Evolutionary conservation across 768 basidiomycete species (phyloP).

Genomic region (Tulasnella sp.): DNA sequence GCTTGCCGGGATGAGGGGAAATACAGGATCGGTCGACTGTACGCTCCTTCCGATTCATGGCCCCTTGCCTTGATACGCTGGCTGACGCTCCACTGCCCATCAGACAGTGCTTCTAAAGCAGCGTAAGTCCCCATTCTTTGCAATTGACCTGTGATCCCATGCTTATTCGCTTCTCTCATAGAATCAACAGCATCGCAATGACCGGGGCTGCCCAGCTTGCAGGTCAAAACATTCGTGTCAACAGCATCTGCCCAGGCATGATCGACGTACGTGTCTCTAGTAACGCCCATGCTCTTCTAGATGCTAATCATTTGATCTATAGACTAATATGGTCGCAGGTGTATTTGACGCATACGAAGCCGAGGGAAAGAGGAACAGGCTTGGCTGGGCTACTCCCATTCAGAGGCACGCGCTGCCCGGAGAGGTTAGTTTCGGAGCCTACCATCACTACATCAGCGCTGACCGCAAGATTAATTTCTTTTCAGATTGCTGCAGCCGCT

Average conservation of each 20-base stretch:
- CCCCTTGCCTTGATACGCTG: not conserved
- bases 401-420: constrained; percentile 77
- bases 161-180: constrained; percentile 36
- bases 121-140: constrained; percentile 53
- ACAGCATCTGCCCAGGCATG: constrained; percentile 84
- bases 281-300: not conserved
- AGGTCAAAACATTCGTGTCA: constrained; percentile 81
- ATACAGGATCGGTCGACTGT: constrained; percentile 84
- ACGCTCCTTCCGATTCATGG: constrained; percentile 41
- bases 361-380: constrained; percentile 66
- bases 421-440: constrained; percentile 37
- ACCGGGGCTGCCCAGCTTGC: constrained; percentile 76
- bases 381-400: constrained; percentile 81
- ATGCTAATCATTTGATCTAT: constrained; percentile 3
- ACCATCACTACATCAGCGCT: not conserved
- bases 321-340: constrained; percentile 80
- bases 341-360: constrained; percentile 74
- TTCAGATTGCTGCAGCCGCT: constrained; percentile 74
- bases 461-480: too few relatives aligned
- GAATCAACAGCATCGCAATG: constrained; percentile 84
- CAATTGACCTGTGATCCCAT: not conserved
- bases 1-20: constrained; percentile 70
- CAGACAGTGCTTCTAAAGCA: constrained; percentile 90
- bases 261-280: constrained; percentile 52
- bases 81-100: not conserved